Evolutionary conservation across 257 asterid species (phyloP).

Genomic region (Ballota nigra): DNA sequence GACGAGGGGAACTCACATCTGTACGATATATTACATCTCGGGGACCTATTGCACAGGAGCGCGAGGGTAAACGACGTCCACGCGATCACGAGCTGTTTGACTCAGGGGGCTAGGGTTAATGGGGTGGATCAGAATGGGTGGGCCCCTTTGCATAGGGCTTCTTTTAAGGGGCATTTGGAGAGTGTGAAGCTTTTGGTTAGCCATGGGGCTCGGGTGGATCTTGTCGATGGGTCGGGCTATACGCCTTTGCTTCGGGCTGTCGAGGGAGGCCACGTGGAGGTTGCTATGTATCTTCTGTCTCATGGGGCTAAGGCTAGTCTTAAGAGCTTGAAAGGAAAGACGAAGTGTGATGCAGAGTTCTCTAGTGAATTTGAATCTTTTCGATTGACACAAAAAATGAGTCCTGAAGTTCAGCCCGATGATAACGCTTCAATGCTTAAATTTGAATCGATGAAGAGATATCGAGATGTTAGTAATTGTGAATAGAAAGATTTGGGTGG

Average conservation of each 20-base stretch:
- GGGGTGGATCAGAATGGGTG: conserved; percentile 77
- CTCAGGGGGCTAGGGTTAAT: conserved; percentile 54
- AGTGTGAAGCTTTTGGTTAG: conserved; percentile 48
- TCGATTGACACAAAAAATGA: not conserved
- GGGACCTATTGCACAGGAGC: conserved; percentile 55
- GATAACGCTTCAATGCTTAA: not conserved
- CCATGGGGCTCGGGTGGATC: conserved; percentile 58
- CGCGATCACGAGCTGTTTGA: conserved; percentile 44
- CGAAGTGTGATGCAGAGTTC: conserved; percentile 28
- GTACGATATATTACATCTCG: conserved; percentile 40
- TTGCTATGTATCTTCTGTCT: conserved; percentile 56
- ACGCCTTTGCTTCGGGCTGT: conserved; percentile 65
- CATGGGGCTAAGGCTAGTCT: conserved; percentile 65
- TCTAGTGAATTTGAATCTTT: not conserved
- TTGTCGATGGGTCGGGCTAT: conserved; percentile 53
- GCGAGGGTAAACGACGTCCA: conserved; percentile 50
- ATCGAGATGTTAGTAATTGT: not conserved
- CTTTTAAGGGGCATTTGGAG: conserved; percentile 64
- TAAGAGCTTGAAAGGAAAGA: conserved; percentile 45
- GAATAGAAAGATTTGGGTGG: not conserved
- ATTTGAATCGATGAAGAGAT: not conserved
- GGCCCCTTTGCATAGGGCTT: conserved; percentile 76
- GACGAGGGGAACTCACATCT: conserved; percentile 44
- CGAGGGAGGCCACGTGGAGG: conserved; percentile 55
- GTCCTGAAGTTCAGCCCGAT: not conserved